Evolutionary conservation across 2,329 filamentous ascomycete species (phyloP), one percentile per base, ranked within the genome.

Genomic region (Calonectria fujianensis): DNA sequence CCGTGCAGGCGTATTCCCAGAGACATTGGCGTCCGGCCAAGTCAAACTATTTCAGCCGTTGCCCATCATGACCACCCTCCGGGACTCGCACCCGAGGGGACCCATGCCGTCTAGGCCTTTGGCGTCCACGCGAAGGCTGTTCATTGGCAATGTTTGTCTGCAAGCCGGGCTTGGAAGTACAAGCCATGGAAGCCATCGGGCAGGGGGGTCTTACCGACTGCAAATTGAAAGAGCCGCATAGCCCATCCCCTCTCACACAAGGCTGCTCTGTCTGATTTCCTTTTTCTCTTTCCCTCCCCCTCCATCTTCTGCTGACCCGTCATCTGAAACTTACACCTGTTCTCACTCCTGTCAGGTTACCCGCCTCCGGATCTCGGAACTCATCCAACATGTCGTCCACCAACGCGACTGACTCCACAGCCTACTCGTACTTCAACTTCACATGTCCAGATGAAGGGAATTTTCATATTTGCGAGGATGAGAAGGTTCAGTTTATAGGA

Each of bases 391-490:
- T 78, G 78, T 75, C 80, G 41, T 20, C 41, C 41, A 45, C 7
- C 41, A 45, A 71, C 35, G 10, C 50, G 29, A 52, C 76, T 65
- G 50, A 65, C 9, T 50, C 61, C 13, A 59, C 18, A 7, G 35
- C 41, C 14, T 37, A 45, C 50, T 18, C 69, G n/a, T 50, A 74
- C 32, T 77, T 83, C 31, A 84, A 82, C 45, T 74, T 85, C 2
- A 75, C 77, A 31, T 87, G 86, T 74, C 81, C 82, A 4, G 69
- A 73, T 7, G 82, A 81, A 27, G 84, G 85, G 59, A 66, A 72
- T 6, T 86, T 86, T 52, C 87, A 87, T 80, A 81, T 86, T 72
- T 87, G 86, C 78, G 73, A 81, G 16, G 79, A 80, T 20, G 80
- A 81, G 32, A 69, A 64, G 27, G 67, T 74, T 6, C 81, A 83